Conservation (phyloP, 2,329 filamentous ascomycete genomes). For the Thielaviopsis punctulata region DNA sequence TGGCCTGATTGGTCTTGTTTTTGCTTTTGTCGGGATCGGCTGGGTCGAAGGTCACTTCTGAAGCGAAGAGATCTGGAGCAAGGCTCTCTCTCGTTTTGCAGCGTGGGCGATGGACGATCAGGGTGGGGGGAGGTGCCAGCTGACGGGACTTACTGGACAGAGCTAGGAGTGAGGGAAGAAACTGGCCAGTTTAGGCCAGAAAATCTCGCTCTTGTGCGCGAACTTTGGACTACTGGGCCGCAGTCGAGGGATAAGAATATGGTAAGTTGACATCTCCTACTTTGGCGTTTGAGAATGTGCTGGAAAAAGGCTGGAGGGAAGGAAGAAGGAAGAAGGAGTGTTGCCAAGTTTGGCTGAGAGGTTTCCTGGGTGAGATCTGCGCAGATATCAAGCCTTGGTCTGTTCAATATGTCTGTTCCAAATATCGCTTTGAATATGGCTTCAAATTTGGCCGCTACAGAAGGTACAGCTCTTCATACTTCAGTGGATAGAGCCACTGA, state of each 20-base stretch:
- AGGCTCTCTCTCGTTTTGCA: slow-evolving; percentile 43
- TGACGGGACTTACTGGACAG: slow-evolving; percentile 58
- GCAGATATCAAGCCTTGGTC: slow-evolving; percentile 36
- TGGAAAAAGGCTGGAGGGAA: too few relatives aligned
- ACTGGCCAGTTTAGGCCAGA: neutral
- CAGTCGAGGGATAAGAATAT: neutral
- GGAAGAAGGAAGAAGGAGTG: too few relatives aligned
- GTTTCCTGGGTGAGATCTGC: slow-evolving; percentile 12
- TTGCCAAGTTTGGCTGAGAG: neutral
- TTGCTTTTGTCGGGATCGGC: slow-evolving; percentile 72
- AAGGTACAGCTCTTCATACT: neutral
- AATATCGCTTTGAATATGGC: too few relatives aligned
- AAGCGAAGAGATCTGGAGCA: slow-evolving; percentile 26
- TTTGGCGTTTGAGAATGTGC: neutral
- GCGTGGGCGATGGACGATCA: slow-evolving; percentile 40
- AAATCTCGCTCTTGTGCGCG: neutral
- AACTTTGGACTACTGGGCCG: slow-evolving; percentile 9
- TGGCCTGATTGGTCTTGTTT: slow-evolving; percentile 35
- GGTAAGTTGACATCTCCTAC: slow-evolving; percentile 4
- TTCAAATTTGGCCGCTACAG: slow-evolving; percentile 26
- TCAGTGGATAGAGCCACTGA: neutral
- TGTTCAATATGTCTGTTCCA: slow-evolving; percentile 32
- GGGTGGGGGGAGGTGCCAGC: slow-evolving; percentile 70
- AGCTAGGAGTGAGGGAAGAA: slow-evolving; percentile 24
- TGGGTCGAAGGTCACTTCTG: slow-evolving; percentile 74